phyloP scores from a whole-genome alignment of 2,329 filamentous ascomycete genomes.

The Colletotrichum sp. region DNA sequence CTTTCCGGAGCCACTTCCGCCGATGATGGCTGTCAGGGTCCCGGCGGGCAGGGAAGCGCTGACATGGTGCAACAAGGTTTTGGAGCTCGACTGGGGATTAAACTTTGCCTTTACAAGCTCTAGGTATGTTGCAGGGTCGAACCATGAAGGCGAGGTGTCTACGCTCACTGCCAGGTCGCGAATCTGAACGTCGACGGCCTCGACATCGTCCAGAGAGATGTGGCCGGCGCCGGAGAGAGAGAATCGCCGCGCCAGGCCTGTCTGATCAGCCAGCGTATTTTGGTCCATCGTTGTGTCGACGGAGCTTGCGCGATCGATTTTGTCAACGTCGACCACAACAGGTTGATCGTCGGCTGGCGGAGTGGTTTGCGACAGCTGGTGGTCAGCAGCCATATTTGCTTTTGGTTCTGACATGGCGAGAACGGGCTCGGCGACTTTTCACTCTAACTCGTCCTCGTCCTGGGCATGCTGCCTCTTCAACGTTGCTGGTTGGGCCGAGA shows the following conservation, averaged over 20 bases:
- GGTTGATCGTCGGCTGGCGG: background rate
- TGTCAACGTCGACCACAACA: constrained; percentile 30
- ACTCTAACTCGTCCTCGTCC: background rate
- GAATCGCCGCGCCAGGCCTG: constrained; percentile 23
- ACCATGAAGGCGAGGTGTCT: constrained; percentile 60
- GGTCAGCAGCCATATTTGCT: background rate
- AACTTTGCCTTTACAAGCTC: constrained; percentile 42
- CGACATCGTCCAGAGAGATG: constrained; percentile 56
- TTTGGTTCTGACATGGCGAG: background rate
- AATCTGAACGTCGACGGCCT: constrained; percentile 58
- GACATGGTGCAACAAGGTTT: constrained; percentile 66
- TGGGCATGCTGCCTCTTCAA: background rate
- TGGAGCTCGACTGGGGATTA: constrained; percentile 42
- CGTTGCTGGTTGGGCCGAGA: background rate
- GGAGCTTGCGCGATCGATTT: constrained; percentile 35
- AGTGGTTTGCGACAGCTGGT: background rate
- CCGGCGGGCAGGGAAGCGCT: constrained; percentile 68
- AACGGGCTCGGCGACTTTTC: background rate
- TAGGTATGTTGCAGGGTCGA: constrained; percentile 52
- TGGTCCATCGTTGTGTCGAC: constrained; percentile 33
- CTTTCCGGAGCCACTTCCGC: constrained; percentile 76
- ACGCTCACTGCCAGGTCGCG: constrained; percentile 60
- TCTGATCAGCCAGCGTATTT: constrained; percentile 11
- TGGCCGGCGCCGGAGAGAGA: constrained; percentile 38
- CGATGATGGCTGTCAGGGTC: constrained; percentile 76